These are phyloP conservation scores for Schizothecium vesticola DNA, from an alignment of 495 filamentous ascomycete genomes.

Conservation along the genomic window DNA sequence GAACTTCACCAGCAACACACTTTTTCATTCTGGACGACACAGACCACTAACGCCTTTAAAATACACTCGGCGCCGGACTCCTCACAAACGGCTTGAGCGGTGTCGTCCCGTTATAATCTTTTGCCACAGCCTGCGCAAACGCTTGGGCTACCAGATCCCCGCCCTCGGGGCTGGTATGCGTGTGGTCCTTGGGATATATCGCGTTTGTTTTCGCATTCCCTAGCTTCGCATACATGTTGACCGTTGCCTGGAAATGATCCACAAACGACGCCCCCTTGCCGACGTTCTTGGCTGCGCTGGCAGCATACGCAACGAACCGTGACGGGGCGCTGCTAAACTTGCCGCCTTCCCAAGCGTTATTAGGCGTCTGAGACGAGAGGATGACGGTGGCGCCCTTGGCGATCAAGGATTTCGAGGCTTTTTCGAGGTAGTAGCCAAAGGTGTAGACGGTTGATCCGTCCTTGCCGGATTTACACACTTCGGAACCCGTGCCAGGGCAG, in stretches of 20 bases:
- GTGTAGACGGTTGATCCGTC: constrained; percentile 50
- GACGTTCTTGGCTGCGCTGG: constrained; percentile 43
- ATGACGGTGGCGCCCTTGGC: constrained; percentile 59
- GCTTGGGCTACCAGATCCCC: constrained; percentile 55
- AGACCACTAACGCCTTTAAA: too few relatives aligned
- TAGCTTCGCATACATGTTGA: constrained; percentile 46
- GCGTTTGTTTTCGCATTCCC: constrained; percentile 43
- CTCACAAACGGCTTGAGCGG: constrained; percentile 22
- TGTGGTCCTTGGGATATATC: constrained; percentile 57
- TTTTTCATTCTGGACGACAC: too few relatives aligned
- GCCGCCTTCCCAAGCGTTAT: constrained; percentile 57
- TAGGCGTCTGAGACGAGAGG: constrained; percentile 55
- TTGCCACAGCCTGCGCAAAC: constrained; percentile 56
- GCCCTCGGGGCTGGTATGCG: constrained; percentile 56
- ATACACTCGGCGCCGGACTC: constrained; percentile 18
- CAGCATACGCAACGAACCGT: constrained; percentile 55
- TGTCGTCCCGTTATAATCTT: constrained; percentile 34
- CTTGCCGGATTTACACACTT: constrained; percentile 50
- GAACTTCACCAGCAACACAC: too few relatives aligned
- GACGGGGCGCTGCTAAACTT: constrained; percentile 36
- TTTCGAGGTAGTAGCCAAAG: constrained; percentile 51
- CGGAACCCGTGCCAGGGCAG: constrained; percentile 48
- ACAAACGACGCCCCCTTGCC: constrained; percentile 48
- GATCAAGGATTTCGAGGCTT: constrained; percentile 46
- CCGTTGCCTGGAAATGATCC: constrained; percentile 56